Conservation (phyloP, 1,284 basidiomycete genomes). For the Trichosporon asahii region DNA sequence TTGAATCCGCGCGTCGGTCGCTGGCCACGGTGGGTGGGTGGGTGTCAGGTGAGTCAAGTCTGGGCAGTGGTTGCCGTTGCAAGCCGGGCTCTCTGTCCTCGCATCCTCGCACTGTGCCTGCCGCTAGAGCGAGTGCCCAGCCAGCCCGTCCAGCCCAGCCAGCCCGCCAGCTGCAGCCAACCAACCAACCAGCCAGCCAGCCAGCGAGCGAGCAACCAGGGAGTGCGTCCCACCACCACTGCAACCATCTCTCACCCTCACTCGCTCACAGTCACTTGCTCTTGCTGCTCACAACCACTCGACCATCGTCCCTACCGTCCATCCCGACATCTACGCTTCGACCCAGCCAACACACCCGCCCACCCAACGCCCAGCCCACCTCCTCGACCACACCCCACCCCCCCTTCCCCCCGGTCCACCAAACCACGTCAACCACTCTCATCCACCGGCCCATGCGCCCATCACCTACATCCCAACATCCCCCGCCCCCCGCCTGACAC, state of each 20-base stretch:
- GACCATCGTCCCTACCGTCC: too few relatives aligned
- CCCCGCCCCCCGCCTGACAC: not conserved
- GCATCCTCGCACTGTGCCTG: not conserved
- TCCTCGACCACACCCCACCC: not conserved
- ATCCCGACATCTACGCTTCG: too few relatives aligned
- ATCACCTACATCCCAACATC: not conserved
- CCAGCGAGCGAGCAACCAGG: not conserved
- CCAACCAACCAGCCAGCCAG: not conserved
- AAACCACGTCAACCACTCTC: not conserved
- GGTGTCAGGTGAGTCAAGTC: not conserved
- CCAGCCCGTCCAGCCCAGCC: not conserved
- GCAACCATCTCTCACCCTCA: not conserved
- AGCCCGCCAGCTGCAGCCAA: not conserved
- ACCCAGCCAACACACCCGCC: not conserved
- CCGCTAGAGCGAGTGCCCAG: not conserved
- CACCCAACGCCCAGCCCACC: not conserved
- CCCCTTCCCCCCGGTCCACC: not conserved
- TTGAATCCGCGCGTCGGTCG: not conserved
- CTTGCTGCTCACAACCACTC: too few relatives aligned
- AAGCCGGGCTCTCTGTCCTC: not conserved
- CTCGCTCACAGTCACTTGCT: not conserved
- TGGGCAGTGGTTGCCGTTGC: too few relatives aligned
- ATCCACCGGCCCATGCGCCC: conserved; percentile 2
- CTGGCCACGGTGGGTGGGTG: too few relatives aligned
- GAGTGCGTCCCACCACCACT: not conserved